Base-by-base conservation (phyloP, 2,329 filamentous ascomycete genomes). In the Cryphonectria carpinicola region DNA sequence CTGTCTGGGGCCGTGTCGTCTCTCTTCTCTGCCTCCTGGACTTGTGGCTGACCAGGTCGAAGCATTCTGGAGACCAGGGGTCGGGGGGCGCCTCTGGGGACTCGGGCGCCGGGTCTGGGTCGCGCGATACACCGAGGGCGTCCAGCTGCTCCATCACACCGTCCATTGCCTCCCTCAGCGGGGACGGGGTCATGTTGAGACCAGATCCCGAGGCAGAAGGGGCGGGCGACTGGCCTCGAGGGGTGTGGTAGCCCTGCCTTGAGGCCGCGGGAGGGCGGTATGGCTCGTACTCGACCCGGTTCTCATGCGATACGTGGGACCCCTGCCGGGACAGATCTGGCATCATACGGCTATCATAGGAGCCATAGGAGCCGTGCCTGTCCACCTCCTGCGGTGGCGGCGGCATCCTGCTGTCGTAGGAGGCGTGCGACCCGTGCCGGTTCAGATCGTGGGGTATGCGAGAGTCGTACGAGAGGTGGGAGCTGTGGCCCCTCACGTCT, bases 131-230 rank as follows among this genome's bases (percentile, higher is more conserved):
- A 25, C 91, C 91, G 85, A 99, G 93, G 72, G 95, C 94, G 78
- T 97, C 92, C 60, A 99, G 82, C 69, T 96, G 97, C 74, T 96
- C 94, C 89, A 98, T 98, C 4, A 99, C 95, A 80, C 97, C 95
- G 78, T 98, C 95, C 94, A 99, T 99, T 1, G 96, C 96, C 79
- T 95, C 94, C 71, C 96, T 88, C 3, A 99, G 83, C 0, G 96
- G 96, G 2, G 96, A 98, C 1, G 96, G 96, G 0, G 96, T 99
- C 65, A 72, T 66, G 49, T 72, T 71, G 79, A 93, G 84, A 1
- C 89, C 90, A 61, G 86, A 88, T 54, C 84, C 83, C 62, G 86
- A 88, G 1, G 92, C 90, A 6, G 93, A 94, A 4, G 89, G 89
- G 3, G 90, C 91, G 0, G 92, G 91, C 1, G 92, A 93, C 8